These are phyloP conservation scores for Yarrowia yakushimensis DNA, from an alignment of 805 yeast species.

Conservation along the genomic window DNA sequence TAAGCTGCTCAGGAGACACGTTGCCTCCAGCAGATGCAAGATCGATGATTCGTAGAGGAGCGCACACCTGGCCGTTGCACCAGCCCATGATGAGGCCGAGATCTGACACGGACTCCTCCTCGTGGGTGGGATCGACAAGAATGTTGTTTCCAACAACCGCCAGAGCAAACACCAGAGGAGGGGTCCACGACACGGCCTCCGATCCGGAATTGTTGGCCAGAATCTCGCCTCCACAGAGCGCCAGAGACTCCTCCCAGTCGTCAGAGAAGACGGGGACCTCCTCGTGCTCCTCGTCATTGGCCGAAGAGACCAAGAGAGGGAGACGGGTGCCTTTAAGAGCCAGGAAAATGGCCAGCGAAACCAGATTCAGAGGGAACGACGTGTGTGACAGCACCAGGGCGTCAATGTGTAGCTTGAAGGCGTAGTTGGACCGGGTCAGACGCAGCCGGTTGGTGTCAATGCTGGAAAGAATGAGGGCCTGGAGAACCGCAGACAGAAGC, in stretches of 20 bases:
- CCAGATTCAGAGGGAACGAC: slow-evolving; percentile 75
- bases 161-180: slow-evolving; percentile 72
- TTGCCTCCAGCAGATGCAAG: slow-evolving; percentile 57
- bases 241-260: slow-evolving; percentile 66
- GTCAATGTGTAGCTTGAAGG: slow-evolving; percentile 75
- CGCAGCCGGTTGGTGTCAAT: slow-evolving; percentile 44
- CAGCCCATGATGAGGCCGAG: slow-evolving; percentile 75
- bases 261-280: slow-evolving; percentile 91
- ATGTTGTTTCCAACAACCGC: slow-evolving; percentile 71
- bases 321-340: slow-evolving; percentile 76
- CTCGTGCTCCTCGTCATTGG: slow-evolving; percentile 60
- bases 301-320: slow-evolving; percentile 67
- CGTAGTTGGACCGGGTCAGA: slow-evolving; percentile 65
- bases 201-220: slow-evolving; percentile 26
- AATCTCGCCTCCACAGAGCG: slow-evolving; percentile 42
- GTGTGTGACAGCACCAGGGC: slow-evolving; percentile 71
- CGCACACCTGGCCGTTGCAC: slow-evolving; percentile 59
- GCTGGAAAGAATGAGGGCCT: slow-evolving; percentile 48
- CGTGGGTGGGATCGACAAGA: slow-evolving; percentile 80
- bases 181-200: slow-evolving; percentile 43
- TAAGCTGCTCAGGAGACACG: slow-evolving; percentile 20
- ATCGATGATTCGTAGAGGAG: slow-evolving; percentile 71
- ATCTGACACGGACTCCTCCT: slow-evolving; percentile 84
- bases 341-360: slow-evolving; percentile 74
- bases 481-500: slow-evolving; percentile 49